These are phyloP conservation scores for Globisporangium abappressorium DNA, from an alignment of 352 stramenopile species.

Conservation along the genomic window DNA sequence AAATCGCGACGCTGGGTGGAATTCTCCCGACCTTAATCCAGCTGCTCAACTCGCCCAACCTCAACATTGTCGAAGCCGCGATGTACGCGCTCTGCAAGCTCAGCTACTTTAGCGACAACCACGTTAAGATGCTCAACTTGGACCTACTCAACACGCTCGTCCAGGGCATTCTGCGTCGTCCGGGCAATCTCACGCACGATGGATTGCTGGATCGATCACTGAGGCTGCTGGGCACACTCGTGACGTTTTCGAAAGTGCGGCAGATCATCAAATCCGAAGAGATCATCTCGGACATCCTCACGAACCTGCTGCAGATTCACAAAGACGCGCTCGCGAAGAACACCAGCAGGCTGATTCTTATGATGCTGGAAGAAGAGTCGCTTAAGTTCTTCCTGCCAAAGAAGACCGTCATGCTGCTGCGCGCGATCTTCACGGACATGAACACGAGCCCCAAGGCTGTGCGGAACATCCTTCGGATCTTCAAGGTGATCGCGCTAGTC, in stretches of 20 bases:
- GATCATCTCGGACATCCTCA: constrained; percentile 68
- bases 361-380: constrained; percentile 66
- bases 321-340: constrained; percentile 57
- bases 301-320: constrained; percentile 58
- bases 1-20: constrained; percentile 37
- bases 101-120: constrained; percentile 57
- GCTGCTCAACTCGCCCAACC: constrained; percentile 54
- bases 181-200: constrained; percentile 36
- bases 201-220: constrained; percentile 58
- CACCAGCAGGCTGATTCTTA: constrained; percentile 48
- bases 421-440: constrained; percentile 49
- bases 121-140: constrained; percentile 58
- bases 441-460: constrained; percentile 44
- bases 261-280: constrained; percentile 66
- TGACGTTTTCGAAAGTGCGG: constrained; percentile 46
- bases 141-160: constrained; percentile 56
- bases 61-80: constrained; percentile 56
- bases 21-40: constrained; percentile 54
- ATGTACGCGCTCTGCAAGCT: constrained; percentile 67
- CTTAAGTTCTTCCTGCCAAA: constrained; percentile 83
- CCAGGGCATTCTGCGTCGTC: constrained; percentile 41
- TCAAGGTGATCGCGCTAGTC: constrained; percentile 47
- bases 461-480: constrained; percentile 64
- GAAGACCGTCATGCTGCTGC: constrained; percentile 64
- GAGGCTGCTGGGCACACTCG: constrained; percentile 62